Evolutionary conservation across 1,284 basidiomycete genomes (phyloP).

Genomic region (Malassezia slooffiae): DNA sequence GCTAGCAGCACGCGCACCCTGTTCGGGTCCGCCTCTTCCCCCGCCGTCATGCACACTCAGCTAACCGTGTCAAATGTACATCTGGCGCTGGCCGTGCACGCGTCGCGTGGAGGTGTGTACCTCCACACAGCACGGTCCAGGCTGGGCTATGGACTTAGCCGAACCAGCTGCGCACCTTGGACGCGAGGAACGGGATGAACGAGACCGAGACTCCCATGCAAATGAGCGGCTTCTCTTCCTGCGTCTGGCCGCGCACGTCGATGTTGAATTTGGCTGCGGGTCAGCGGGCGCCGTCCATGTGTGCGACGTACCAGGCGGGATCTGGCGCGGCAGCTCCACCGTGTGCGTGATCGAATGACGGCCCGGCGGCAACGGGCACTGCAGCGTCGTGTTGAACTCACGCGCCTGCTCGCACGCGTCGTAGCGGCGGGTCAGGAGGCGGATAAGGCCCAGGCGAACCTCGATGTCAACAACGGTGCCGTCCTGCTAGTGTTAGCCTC

Average conservation of each 20-base stretch:
- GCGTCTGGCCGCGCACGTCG: conserved; percentile 61
- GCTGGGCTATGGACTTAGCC: too few species aligned
- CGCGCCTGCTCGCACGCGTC: conserved; percentile 39
- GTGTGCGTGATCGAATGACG: conserved; percentile 38
- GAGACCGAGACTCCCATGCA: conserved; percentile 5
- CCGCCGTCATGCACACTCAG: too few species aligned
- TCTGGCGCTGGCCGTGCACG: too few species aligned
- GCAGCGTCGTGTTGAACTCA: conserved; percentile 33
- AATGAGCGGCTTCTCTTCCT: conserved; percentile 51
- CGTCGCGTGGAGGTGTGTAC: too few species aligned
- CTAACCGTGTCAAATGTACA: too few species aligned
- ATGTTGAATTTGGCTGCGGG: conserved; percentile 71
- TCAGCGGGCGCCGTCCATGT: neutral
- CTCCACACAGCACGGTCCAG: too few species aligned
- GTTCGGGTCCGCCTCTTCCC: neutral
- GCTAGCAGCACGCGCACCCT: conserved; percentile 23
- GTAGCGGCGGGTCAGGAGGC: conserved; percentile 29
- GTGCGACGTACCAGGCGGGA: conserved; percentile 27
- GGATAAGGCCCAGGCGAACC: conserved; percentile 41
- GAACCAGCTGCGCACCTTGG: too few species aligned
- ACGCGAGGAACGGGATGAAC: neutral
- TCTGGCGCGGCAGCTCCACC: conserved; percentile 35
- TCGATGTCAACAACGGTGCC: conserved; percentile 37
- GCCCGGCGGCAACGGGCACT: conserved; percentile 37
- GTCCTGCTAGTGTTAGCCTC: conserved; percentile 11